A percentile compares a stretch with the other conserved stretches of the same genome.
phyloP scores from a whole-genome alignment of 2,329 filamentous ascomycete genomes.

The Ophiostoma tasmaniense region DNA sequence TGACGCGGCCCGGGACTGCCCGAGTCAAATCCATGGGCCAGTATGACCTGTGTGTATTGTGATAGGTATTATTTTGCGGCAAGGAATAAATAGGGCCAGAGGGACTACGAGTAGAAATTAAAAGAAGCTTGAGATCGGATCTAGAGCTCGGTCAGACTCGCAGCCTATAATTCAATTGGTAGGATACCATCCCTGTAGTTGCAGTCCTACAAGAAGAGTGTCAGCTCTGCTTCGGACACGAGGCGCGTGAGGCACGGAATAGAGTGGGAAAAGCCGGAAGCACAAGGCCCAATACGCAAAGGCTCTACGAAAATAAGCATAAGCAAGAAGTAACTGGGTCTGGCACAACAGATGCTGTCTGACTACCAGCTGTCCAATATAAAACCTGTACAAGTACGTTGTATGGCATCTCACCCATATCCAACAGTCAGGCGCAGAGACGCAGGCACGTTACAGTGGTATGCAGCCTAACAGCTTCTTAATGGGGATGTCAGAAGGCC shows the following conservation, averaged over 20 bases:
- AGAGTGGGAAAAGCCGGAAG: neutral
- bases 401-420: neutral
- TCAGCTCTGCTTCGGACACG: constrained; percentile 2
- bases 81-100: neutral
- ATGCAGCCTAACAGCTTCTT: neutral
- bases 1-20: constrained; percentile 1
- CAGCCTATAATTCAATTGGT: neutral
- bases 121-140: neutral
- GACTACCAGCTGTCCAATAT: neutral
- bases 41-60: neutral
- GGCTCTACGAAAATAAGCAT: neutral
- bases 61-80: neutral
- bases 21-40: neutral
- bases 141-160: neutral
- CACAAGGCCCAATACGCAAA: neutral
- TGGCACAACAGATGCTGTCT: neutral
- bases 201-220: neutral
- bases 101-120: neutral
- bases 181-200: neutral
- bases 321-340: neutral
- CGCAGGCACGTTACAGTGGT: neutral
- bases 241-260: neutral
- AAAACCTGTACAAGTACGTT: neutral
- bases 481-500: neutral
- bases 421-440: neutral